These are phyloP conservation scores for Anthracocystis panici-leucophaei DNA, from an alignment of 1,284 basidiomycete species.

Conservation along the genomic window DNA sequence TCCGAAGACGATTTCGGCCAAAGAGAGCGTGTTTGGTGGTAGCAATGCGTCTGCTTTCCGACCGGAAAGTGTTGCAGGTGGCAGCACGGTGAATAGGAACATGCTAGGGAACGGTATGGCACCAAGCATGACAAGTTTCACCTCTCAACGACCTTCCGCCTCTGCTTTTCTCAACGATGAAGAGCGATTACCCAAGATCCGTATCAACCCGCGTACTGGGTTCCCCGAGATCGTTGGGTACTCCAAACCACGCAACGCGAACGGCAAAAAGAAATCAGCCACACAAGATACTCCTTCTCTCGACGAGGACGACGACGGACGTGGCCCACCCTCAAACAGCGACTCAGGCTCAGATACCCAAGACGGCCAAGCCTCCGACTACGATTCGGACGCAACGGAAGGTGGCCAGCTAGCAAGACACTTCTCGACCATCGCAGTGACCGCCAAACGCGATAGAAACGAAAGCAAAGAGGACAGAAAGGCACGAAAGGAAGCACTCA, in stretches of 20 bases:
- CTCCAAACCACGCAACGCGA: conserved; percentile 32
- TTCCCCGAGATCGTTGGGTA: conserved; percentile 63
- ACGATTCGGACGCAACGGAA: conserved; percentile 49
- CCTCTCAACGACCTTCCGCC: conserved; percentile 32
- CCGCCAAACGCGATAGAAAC: conserved; percentile 51
- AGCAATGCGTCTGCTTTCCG: conserved; percentile 41
- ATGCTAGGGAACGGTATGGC: conserved; percentile 47
- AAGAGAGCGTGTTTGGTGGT: conserved; percentile 53
- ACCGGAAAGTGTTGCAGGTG: conserved; percentile 24
- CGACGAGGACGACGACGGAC: conserved; percentile 28
- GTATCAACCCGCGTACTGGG: conserved; percentile 63
- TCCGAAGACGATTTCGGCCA: conserved; percentile 60
- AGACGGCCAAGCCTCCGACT: conserved; percentile 26
- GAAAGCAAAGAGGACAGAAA: conserved; percentile 90
- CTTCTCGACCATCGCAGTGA: conserved; percentile 30
- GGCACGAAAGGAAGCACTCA: conserved; percentile 87
- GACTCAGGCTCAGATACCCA: conserved; percentile 46
- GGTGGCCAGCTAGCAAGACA: conserved; percentile 23
- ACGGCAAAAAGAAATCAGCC: conserved; percentile 23
- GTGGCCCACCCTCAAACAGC: conserved; percentile 26
- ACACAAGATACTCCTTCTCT: conserved; percentile 2
- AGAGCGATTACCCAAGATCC: conserved; percentile 57
- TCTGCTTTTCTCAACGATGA: conserved; percentile 45
- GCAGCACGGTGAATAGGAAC: conserved; percentile 13
- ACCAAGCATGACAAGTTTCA: conserved; percentile 41